Conservation (phyloP, 495 filamentous ascomycete species). For the Jackrogersella multiformis region DNA sequence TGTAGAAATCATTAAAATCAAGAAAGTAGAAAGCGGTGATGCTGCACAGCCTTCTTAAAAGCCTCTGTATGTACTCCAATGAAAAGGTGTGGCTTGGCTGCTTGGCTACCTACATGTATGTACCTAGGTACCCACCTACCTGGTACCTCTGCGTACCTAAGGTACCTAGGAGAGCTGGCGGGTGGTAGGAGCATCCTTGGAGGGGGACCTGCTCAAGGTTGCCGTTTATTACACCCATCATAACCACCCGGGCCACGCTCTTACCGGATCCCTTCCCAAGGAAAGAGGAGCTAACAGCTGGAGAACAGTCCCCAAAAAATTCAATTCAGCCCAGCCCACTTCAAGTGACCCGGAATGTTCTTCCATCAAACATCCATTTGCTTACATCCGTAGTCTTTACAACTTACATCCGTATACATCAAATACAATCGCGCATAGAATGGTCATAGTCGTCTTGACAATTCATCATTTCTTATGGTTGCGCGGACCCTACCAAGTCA, state of each 20-base stretch:
- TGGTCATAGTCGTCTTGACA: conserved; percentile 21
- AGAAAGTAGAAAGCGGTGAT: neutral
- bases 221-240: conserved; percentile 8
- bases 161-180: neutral
- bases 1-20: conserved; percentile 3
- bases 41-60: conserved; percentile 28
- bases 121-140: neutral
- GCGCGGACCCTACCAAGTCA: conserved; percentile 12
- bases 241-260: conserved; percentile 35
- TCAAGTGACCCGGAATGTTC: conserved; percentile 25
- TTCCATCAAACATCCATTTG: conserved; percentile 20
- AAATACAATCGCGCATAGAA: conserved; percentile 21
- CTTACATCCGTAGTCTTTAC: no score
- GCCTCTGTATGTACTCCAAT: conserved; percentile 9
- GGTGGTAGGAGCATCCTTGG: neutral
- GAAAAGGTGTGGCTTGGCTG: conserved; percentile 27
- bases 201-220: neutral
- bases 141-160: no score
- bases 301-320: conserved; percentile 18
- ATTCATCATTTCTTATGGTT: conserved; percentile 6
- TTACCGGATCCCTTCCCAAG: conserved; percentile 33
- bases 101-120: neutral
- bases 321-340: conserved; percentile 38
- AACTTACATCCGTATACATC: neutral
- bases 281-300: conserved; percentile 12